Base-by-base conservation (phyloP, 2,329 filamentous ascomycete genomes). In the Aspergillus sp. region DNA sequence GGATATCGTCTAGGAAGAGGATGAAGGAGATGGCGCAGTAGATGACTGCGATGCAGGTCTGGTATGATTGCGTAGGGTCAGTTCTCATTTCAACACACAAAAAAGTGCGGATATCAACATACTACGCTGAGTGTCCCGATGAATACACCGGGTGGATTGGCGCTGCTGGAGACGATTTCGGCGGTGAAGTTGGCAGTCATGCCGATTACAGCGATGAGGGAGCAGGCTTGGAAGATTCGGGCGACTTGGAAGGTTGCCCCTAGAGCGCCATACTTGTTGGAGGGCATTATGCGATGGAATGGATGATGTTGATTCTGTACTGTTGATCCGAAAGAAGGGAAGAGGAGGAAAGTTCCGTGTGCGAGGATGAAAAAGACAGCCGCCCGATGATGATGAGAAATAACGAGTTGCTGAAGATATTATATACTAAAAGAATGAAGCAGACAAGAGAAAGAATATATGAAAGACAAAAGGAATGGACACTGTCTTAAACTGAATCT, bases 11-110 rank as follows among this genome's bases (percentile, higher is more conserved):
- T 56, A 83, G 76, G 68, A 89, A 91, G 53, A 90, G 85, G 62
- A 94, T 89, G 70, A 86, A 85, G 12, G 86, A 85, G 56, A 94
- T 83, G 56, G 78, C 77, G 52, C 84, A 80, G 75, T 95, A 95
- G 47, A 95, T 78, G 5, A 83, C 78, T 7, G 87, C 83, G 46
- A 93, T 82, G 68, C 81, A 86, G 28, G 87, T 81, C 89, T 94
- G 49, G 9, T 7, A 32, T 39, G 27, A 27, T 40, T 19, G 19
- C 19, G 19, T 19, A 2, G 4, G 4, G 19, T 19, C 19, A 19
- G 19, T 19, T 19, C 19, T 4, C 4, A 4, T 19, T 19, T 19
- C 19, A 19, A 19, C 4, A 19, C 19, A 19, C 19, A 9, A 9
- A 8, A 26, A n/a, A 33, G 30, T 27, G 28, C 11, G 38, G 37